Conservation (phyloP, 148 eudicot species). For the Pharnaceum exiguum region DNA sequence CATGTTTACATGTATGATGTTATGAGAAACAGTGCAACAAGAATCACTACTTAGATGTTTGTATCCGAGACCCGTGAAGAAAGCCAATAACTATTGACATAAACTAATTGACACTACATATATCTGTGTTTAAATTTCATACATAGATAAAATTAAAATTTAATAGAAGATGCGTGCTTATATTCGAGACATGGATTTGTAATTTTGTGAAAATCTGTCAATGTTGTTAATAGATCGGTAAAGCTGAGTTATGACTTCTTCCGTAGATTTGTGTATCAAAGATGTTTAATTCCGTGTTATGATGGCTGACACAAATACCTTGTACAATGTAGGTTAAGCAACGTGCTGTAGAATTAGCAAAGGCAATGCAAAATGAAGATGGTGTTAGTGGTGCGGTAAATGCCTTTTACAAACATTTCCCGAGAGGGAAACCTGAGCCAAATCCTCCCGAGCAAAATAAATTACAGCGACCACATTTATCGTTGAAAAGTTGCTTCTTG, state of each 20-base stretch:
- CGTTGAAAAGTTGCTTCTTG: conserved; percentile 31
- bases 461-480: conserved; percentile 28
- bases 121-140: too few relatives aligned
- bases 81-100: too few relatives aligned
- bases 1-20: too few relatives aligned
- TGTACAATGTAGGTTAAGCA: conserved; percentile 56
- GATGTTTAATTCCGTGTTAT: neutral
- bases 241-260: neutral
- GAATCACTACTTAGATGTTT: too few relatives aligned
- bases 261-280: neutral
- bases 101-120: too few relatives aligned
- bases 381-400: conserved; percentile 84
- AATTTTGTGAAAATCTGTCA: too few relatives aligned
- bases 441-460: conserved; percentile 9
- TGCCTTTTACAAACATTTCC: conserved; percentile 70
- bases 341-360: conserved; percentile 63
- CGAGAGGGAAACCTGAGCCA: conserved; percentile 27
- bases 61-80: too few relatives aligned
- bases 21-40: too few relatives aligned
- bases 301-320: neutral
- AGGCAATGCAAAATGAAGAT: conserved; percentile 71
- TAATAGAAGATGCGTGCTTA: too few relatives aligned
- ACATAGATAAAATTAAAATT: too few relatives aligned
- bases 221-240: neutral
- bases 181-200: too few relatives aligned